A percentile compares a stretch with the other conserved stretches of the same genome.
These are phyloP conservation scores for Arabidopsis suecica DNA, from an alignment of 345 rosid genomes.

Conservation along the genomic window DNA sequence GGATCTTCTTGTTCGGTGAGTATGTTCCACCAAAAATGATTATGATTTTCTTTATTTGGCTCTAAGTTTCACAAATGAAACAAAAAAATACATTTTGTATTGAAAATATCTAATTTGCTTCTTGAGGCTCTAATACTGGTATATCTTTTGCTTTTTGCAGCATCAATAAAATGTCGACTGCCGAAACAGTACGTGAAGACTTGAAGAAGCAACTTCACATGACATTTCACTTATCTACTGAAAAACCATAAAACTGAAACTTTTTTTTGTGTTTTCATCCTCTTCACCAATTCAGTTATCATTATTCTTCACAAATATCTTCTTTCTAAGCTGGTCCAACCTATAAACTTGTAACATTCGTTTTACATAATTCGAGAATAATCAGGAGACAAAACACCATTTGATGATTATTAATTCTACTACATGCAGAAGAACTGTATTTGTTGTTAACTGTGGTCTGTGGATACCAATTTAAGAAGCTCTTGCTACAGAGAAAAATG, in stretches of 20 bases:
- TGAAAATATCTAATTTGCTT: not conserved
- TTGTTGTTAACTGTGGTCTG: not conserved
- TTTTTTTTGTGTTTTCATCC: not conserved
- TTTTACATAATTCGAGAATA: not conserved
- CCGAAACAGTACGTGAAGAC: conserved; percentile 55
- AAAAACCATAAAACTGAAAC: not conserved
- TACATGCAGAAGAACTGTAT: not conserved
- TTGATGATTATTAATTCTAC: not conserved
- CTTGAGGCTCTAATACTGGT: conserved; percentile 19
- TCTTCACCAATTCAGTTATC: not conserved
- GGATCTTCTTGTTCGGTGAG: conserved; percentile 76
- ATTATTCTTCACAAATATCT: not conserved
- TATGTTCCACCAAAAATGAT: conserved; percentile 16
- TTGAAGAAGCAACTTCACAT: conserved; percentile 59
- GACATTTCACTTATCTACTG: conserved; percentile 25
- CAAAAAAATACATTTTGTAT: not conserved
- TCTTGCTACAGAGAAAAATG: not conserved
- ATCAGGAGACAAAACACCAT: not conserved
- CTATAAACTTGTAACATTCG: not conserved
- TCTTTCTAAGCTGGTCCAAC: not conserved
- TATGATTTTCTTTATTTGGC: conserved; percentile 6
- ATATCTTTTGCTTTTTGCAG: conserved; percentile 53
- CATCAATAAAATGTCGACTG: conserved; percentile 56
- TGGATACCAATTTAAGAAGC: not conserved
- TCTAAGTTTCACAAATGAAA: not conserved